Evolutionary conservation across 2,329 filamentous ascomycete species (phyloP).

Genomic region (Neophaeococcomyces mojaviensis): DNA sequence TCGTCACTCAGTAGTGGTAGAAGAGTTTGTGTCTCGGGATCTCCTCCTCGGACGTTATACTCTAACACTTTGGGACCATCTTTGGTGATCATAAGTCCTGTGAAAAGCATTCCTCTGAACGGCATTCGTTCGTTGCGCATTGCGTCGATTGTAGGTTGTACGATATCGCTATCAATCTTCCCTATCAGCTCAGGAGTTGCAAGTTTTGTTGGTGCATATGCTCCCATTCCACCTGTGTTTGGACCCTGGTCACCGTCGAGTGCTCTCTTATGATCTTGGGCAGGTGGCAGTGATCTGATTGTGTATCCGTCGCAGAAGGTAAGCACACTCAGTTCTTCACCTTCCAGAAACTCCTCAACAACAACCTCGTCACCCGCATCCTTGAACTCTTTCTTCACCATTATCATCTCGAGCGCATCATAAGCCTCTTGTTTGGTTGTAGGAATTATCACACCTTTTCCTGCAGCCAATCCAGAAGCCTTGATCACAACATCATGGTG

Average conservation of each 20-base stretch:
- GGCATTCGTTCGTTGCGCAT: constrained; percentile 70
- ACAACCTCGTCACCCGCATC: constrained; percentile 83
- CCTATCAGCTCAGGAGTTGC: constrained; percentile 68
- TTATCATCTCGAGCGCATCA: constrained; percentile 75
- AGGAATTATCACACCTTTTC: constrained; percentile 92
- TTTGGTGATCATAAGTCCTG: constrained; percentile 87
- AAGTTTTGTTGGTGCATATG: constrained; percentile 84
- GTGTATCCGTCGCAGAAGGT: constrained; percentile 86
- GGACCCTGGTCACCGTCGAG: constrained; percentile 83
- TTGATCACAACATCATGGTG: constrained; percentile 82
- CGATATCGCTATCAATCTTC: constrained; percentile 68
- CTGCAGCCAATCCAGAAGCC: constrained; percentile 81
- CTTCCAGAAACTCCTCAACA: constrained; percentile 86
- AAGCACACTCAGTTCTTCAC: constrained; percentile 85
- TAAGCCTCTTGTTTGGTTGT: constrained; percentile 74
- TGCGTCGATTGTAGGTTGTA: constrained; percentile 83
- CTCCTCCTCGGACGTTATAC: constrained; percentile 89
- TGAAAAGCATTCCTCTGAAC: constrained; percentile 71
- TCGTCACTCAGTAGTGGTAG: constrained; percentile 63
- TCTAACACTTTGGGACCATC: constrained; percentile 75
- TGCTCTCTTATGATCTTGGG: constrained; percentile 94
- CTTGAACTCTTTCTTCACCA: constrained; percentile 82
- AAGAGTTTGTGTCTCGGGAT: constrained; percentile 84
- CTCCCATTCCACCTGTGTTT: constrained; percentile 97
- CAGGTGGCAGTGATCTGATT: constrained; percentile 75